A percentile compares a stretch with the other conserved stretches of the same genome.
Conservation (phyloP, 306 rosid genomes). For the Quercus engelmannii region DNA sequence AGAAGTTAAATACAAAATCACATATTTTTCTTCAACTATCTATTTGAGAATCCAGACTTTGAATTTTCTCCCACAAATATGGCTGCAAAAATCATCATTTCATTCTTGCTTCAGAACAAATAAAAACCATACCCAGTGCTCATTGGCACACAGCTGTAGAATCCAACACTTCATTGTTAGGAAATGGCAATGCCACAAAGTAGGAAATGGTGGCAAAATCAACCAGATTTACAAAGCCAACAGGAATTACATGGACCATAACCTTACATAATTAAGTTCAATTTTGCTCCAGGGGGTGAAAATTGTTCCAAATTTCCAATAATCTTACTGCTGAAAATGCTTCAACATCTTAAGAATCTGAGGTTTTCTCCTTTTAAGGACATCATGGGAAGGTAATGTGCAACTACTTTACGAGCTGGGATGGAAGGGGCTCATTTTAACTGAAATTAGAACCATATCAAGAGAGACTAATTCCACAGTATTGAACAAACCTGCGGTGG, state of each 20-base stretch:
- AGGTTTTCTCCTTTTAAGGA: background rate
- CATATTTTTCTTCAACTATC: background rate
- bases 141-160: background rate
- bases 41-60: background rate
- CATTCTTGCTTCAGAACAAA: background rate
- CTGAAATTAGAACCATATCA: background rate
- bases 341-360: background rate
- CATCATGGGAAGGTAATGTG: background rate
- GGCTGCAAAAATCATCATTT: background rate
- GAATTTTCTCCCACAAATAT: background rate
- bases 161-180: background rate
- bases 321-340: background rate
- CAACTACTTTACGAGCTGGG: background rate
- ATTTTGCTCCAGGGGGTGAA: background rate
- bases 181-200: background rate
- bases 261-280: background rate
- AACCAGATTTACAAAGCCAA: too few relatives aligned
- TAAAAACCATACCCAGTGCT: background rate
- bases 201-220: background rate
- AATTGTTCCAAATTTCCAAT: background rate
- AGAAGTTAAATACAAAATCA: background rate
- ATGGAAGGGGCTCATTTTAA: background rate
- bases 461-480: background rate
- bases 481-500: background rate
- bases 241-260: background rate